Conservation (phyloP, 352 stramenopile genomes). For the Nothophytophthora sp. region DNA sequence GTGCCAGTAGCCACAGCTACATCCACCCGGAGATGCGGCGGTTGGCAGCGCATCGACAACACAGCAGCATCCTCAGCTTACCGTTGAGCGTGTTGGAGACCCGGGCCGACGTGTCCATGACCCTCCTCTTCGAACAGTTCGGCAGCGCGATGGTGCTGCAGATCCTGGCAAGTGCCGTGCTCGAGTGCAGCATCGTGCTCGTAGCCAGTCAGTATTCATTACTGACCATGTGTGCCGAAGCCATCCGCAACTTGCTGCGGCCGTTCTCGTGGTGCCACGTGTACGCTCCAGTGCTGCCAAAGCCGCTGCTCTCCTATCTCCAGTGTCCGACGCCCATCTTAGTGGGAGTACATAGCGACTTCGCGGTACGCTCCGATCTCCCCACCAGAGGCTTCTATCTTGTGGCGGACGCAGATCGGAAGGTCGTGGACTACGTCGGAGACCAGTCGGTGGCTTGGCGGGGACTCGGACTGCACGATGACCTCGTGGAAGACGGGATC, state of each 20-base stretch:
- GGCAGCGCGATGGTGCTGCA: constrained; percentile 67
- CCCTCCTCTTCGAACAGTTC: constrained; percentile 70
- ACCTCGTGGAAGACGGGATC: constrained; percentile 34
- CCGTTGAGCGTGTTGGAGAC: constrained; percentile 45
- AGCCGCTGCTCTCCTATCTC: constrained; percentile 84
- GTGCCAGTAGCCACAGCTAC: constrained; percentile 29
- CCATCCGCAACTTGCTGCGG: constrained; percentile 81
- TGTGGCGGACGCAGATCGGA: constrained; percentile 72
- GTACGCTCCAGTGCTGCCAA: constrained; percentile 86
- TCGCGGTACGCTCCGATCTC: constrained; percentile 56
- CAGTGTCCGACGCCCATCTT: constrained; percentile 91
- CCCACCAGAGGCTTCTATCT: constrained; percentile 72
- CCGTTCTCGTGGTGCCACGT: constrained; percentile 91
- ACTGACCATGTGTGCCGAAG: constrained; percentile 81
- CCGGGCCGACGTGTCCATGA: constrained; percentile 66
- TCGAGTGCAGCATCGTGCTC: constrained; percentile 90
- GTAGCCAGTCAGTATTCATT: constrained; percentile 83
- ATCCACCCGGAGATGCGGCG: constrained; percentile 35
- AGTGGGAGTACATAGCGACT: constrained; percentile 80
- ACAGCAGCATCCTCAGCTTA: constrained; percentile 44
- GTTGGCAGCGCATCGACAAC: constrained; percentile 26
- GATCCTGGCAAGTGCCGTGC: constrained; percentile 75
- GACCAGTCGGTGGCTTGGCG: constrained; percentile 60
- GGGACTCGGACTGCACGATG: constrained; percentile 48
- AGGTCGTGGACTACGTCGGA: constrained; percentile 71